Conservation (phyloP, 179 eudicot species). For the Spinacia oleracea region DNA sequence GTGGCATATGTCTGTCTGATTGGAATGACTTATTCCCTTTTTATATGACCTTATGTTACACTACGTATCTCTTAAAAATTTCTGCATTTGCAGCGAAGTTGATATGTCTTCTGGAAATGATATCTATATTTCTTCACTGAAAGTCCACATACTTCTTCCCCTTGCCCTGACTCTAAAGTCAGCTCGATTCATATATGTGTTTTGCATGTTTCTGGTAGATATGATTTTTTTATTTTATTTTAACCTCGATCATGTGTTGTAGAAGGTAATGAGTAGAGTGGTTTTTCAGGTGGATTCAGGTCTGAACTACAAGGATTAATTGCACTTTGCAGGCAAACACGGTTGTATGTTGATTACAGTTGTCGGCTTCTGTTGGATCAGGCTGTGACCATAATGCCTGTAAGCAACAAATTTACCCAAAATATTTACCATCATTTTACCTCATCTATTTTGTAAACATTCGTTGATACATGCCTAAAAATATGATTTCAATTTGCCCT, state of each 20-base stretch:
- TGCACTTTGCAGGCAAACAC: conserved; percentile 67
- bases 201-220: not conserved
- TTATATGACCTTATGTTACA: not conserved
- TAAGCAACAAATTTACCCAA: conserved; percentile 41
- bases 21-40: conserved; percentile 3
- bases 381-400: conserved; percentile 69
- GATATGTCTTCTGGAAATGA: not conserved
- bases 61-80: not conserved
- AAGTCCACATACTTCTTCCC: not conserved
- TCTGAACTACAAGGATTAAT: conserved; percentile 67
- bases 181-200: not conserved
- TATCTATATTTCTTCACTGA: not conserved
- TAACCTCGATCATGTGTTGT: not conserved
- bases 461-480: not conserved
- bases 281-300: conserved; percentile 60
- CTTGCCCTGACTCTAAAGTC: not conserved
- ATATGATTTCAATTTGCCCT: not conserved
- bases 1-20: conserved; percentile 6
- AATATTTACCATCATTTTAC: not conserved
- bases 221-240: not conserved
- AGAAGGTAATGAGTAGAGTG: not conserved
- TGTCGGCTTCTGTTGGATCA: conserved; percentile 54
- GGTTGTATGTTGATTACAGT: conserved; percentile 61
- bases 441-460: not conserved
- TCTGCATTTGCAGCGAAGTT: not conserved